Evolutionary conservation across 2,329 filamentous ascomycete genomes (phyloP).

Genomic region (Biscogniauxia marginata): DNA sequence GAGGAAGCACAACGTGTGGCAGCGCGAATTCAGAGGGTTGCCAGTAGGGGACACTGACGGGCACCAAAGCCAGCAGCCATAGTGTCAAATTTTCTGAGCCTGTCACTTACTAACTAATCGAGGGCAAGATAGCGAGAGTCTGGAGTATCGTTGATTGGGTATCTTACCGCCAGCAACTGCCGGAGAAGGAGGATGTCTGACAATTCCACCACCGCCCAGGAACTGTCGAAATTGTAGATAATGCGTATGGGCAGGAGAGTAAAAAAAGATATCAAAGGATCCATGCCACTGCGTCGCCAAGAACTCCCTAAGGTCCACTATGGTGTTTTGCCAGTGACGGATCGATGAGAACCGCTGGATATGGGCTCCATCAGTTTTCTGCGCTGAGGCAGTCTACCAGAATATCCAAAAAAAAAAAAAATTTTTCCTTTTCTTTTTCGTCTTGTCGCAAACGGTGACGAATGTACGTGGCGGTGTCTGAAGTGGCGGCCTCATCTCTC

Average conservation of each 20-base stretch:
- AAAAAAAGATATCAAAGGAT: background rate
- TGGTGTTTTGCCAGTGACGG: background rate
- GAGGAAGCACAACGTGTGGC: slow-evolving; percentile 32
- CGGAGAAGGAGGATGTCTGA: background rate
- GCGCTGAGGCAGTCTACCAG: background rate
- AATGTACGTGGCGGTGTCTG: background rate
- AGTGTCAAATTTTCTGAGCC: slow-evolving; percentile 33
- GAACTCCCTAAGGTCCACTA: background rate
- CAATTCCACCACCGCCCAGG: background rate
- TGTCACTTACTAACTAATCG: slow-evolving; percentile 35
- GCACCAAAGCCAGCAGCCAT: slow-evolving; percentile 29
- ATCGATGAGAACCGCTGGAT: background rate
- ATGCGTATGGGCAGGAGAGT: background rate
- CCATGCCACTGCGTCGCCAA: background rate
- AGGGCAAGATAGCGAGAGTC: slow-evolving; percentile 33
- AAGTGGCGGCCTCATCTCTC: background rate
- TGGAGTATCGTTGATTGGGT: slow-evolving; percentile 35
- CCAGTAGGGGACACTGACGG: slow-evolving; percentile 28
- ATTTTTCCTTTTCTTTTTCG: background rate
- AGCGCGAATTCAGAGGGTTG: slow-evolving; percentile 29
- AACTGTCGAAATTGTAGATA: background rate
- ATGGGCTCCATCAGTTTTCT: background rate
- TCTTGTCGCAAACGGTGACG: background rate
- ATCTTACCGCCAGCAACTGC: slow-evolving; percentile 23
- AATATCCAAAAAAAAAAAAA: too few species aligned